Base-by-base conservation (phyloP, 352 stramenopile genomes). In the Aphanomyces euteiches region DNA sequence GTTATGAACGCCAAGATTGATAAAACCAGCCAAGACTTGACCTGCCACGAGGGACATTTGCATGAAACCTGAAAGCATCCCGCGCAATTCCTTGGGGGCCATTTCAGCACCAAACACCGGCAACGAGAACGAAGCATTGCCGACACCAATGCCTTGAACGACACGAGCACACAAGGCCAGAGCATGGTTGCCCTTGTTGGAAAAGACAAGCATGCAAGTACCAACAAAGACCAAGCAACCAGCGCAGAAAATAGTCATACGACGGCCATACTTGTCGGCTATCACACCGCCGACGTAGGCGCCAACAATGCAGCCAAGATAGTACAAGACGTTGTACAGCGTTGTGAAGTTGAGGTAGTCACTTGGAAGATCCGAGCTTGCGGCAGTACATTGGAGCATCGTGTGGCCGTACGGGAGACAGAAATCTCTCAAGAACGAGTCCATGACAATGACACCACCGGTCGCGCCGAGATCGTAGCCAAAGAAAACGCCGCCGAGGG, bases 391-490 rank as follows among this genome's bases (percentile, higher is more conserved):
- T 40, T 56, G 41, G 40, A n/a, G 45, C 0, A 59, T 43, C 15
- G 79, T 73, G 77, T 84, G 81, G 68, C 80, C 78, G 13, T 72
- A 79, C 66, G 73, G 78, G 40, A 77, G 63, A 63, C 79, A 84
- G 36, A 83, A 87, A 28, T 74, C 75, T 17, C 56, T 38, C 5
- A 87, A 69, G 54, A 84, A 87, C 43, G 74, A 80, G 61, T 78
- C 63, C 76, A 82, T 82, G 64, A 82, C 72, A 7, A 85, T 56
- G 43, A 84, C 77, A 60, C 67, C 75, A 40, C 76, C 73, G 1
- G 76, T 83, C 34, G 81, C 76, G 28, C 77, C 79, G n/a, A 79
- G 71, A 70, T 79, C 77, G 41, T 82, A 85, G 56, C 79, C 79
- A 50, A 85, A 81, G 72, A 83, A 82, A 38, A 82, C 72, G 10